These are phyloP conservation scores for Cladobotryum protrusum DNA, from an alignment of 2,329 filamentous ascomycete species.

Conservation along the genomic window DNA sequence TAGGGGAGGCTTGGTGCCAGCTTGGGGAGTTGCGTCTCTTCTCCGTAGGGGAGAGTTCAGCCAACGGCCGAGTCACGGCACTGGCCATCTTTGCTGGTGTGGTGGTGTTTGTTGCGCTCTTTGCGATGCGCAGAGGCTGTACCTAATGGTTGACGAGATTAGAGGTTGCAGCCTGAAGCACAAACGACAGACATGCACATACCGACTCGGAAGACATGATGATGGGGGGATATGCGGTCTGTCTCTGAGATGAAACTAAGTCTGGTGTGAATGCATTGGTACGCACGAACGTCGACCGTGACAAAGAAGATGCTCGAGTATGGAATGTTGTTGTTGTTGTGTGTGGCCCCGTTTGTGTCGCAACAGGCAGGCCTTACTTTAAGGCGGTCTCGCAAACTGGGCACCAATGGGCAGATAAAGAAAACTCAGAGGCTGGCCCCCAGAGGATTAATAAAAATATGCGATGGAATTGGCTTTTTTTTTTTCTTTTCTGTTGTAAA, in stretches of 20 bases:
- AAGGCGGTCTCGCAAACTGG: not conserved
- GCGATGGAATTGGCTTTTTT: not conserved
- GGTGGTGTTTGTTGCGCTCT: constrained; percentile 53
- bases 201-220: constrained; percentile 35
- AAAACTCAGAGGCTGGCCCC: not conserved
- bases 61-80: constrained; percentile 66
- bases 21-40: constrained; percentile 87
- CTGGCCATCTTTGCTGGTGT: constrained; percentile 59
- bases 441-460: not conserved
- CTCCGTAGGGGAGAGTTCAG: constrained; percentile 82
- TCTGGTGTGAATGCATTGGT: constrained; percentile 26
- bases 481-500: too few species aligned
- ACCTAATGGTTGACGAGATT: constrained; percentile 42
- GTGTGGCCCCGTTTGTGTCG: not conserved
- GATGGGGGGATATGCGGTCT: constrained; percentile 14
- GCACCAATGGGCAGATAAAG: not conserved
- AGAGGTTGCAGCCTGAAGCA: constrained; percentile 13
- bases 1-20: constrained; percentile 60
- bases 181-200: constrained; percentile 19
- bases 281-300: constrained; percentile 23
- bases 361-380: not conserved
- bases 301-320: constrained; percentile 15
- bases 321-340: constrained; percentile 26
- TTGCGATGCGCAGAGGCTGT: constrained; percentile 74
- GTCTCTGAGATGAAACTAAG: constrained; percentile 17